Percentiles rank a stretch among this genome's conserved stretches.
These are phyloP conservation scores for Trichaptum fuscoviolaceum DNA, from an alignment of 768 basidiomycete species.

Conservation along the genomic window DNA sequence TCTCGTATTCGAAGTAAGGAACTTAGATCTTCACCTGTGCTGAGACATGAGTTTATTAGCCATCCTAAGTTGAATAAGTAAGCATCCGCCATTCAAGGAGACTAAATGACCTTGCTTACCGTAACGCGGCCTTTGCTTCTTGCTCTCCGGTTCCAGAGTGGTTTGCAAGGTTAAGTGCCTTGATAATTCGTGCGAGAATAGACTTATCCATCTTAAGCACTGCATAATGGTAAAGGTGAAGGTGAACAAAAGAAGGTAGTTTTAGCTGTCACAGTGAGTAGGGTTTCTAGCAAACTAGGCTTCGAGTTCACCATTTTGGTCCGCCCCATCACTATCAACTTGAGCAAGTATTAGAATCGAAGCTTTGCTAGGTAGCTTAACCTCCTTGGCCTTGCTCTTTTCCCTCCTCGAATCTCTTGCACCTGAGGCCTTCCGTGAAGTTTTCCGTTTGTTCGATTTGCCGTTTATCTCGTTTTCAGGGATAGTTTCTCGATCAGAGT, in stretches of 20 bases:
- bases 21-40: constrained; percentile 16
- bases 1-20: background rate
- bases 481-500: background rate
- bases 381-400: constrained; percentile 7
- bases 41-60: constrained; percentile 22
- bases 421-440: background rate
- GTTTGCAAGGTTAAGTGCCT: constrained; percentile 17
- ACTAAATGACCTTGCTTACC: constrained; percentile 7
- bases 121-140: constrained; percentile 20
- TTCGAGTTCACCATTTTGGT: constrained; percentile 7
- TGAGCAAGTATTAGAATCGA: constrained; percentile 16
- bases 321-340: constrained; percentile 12
- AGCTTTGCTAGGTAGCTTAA: constrained; percentile 14
- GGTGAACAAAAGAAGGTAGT: background rate
- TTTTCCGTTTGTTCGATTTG: background rate
- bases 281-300: no score
- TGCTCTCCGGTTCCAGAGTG: constrained; percentile 19
- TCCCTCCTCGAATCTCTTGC: background rate
- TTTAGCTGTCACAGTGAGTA: no score
- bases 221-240: constrained; percentile 2
- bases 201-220: constrained; percentile 16
- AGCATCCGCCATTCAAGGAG: background rate
- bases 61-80: constrained; percentile 12
- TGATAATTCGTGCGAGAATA: constrained; percentile 8
- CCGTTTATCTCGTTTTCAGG: background rate